Evolutionary conservation across 441 rosid species (phyloP), one percentile per base, ranked within the genome.

Genomic region (Hura crepitans): DNA sequence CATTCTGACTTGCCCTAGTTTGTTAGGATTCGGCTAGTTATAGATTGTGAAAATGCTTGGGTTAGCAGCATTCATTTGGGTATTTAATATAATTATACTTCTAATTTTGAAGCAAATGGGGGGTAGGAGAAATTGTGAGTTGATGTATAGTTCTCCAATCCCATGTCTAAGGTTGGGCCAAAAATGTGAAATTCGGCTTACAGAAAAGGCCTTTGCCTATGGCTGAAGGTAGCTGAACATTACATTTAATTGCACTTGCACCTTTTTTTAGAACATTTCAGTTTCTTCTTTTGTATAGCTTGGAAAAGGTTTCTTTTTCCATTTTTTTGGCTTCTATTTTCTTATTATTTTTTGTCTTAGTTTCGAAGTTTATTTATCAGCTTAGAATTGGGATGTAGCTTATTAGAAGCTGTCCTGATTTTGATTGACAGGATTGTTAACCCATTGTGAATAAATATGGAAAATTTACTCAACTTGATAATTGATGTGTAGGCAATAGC

Each of bases 121-220:
- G 56, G 25, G 28, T 46, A 58, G 74, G 66, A 70, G 62, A 73
- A 69, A 51, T 61, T 67, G 81, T 75, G 65, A 59, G 71, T 76
- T 42, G 28, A 47, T 81, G 80, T 77, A 79, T 74, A 75, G 75
- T 68, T 64, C 64, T 66, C 62, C n/a, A 33, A 66, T 47, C 72
- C 64, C 37, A 13, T 57, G 30, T 47, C 59, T 45, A 39, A 43
- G 45, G 49, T 47, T 64, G 64, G 64, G 63, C 22, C 35, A n/a
- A 22, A 20, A 18, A 30, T 66, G 30, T 45, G 64, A 56, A 31
- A 58, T 20, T 64, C 14, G 25, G 6, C 33, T 6, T n/a, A 31
- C 22, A 31, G 22, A 46, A 45, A 18, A 54, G 45, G 43, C 15
- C 11, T 14, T 42, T 58, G 27, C 2, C 8, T 25, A n/a, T 18